Evolutionary conservation across 352 stramenopile genomes (phyloP), one percentile per base, ranked within the genome.

Genomic region (Phytopythium montanum): DNA sequence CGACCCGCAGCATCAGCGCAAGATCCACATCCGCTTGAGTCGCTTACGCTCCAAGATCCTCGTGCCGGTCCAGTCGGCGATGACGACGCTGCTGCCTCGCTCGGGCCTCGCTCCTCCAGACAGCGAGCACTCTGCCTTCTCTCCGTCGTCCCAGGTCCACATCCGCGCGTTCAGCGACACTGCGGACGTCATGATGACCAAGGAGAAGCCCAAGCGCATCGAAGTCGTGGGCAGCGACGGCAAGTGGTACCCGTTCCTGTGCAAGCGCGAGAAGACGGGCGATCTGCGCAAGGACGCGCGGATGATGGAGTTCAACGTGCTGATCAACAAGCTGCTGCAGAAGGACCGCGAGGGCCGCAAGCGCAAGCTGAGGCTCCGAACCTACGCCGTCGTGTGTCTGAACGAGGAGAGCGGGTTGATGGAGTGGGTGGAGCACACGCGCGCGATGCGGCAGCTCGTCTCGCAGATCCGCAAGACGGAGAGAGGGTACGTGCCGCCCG

Each of bases 231-330:
- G 85, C 8, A 90, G 65, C 18, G 77, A 93, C 56, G 92, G 92
- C 0, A 59, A 83, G 21, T 59, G 71, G 33, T 96, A 97, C 57
- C 77, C 88, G 38, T 98, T 98, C 67, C 62, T 98, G 45, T 98
- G 92, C 70, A 98, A 98, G 60, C 88, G 97, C 49, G 98, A 99
- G 70, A 97, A 96, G 62, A 98, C 97, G 39, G 98, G 98, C 7
- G 98, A 99, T 72, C 80, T 99, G 52, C 86, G 98, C 41, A 99
- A 99, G 80, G 98, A 99, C 79, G 93, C 96, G 23, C 92, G 97
- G 39, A 97, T 99, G 74, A 99, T 99, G 94, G 98, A 99, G 73
- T 97, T 99, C 56, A 99, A 98, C 65, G 98, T 90, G 56, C 98
- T 99, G 64, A 98, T 99, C 50, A 99, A 99, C 81, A 95, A 98